Conservation (phyloP, 805 yeast species). For the Torulaspora franciscae region DNA sequence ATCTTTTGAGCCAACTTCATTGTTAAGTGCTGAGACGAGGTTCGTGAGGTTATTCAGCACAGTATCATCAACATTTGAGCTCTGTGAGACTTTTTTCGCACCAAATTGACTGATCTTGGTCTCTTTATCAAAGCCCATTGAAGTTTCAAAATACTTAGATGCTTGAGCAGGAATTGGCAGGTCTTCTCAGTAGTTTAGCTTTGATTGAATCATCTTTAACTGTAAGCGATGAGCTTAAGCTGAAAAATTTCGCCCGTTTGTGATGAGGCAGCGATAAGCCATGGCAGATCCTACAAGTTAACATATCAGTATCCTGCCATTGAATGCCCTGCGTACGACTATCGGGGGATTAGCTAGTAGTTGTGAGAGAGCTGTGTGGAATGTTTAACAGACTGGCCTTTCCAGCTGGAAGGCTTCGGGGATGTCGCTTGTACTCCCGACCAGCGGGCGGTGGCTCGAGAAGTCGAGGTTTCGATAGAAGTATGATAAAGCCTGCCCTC, state of each 20-base stretch:
- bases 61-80: conserved; percentile 28
- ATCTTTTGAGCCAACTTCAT: conserved; percentile 20
- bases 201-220: neutral
- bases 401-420: neutral
- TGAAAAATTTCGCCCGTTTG: conserved; percentile 16
- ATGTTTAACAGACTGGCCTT: conserved; percentile 1
- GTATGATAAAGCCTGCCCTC: conserved; percentile 39
- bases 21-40: conserved; percentile 21
- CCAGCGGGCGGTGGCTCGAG: conserved; percentile 5
- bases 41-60: conserved; percentile 26
- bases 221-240: conserved; percentile 10
- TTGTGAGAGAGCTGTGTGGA: neutral
- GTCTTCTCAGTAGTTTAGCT: neutral
- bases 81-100: conserved; percentile 13
- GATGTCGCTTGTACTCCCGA: conserved; percentile 8
- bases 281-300: neutral
- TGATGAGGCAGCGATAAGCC: neutral
- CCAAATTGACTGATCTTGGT: neutral
- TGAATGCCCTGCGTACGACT: neutral
- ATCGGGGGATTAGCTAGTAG: neutral
- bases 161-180: neutral
- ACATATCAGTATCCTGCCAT: neutral
- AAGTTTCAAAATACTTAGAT: neutral
- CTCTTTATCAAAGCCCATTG: conserved; percentile 7
- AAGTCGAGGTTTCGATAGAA: conserved; percentile 31